Evolutionary conservation across 257 asterid species (phyloP), one percentile per base, ranked within the genome.

Genomic region (Craterostigma plantagineum): DNA sequence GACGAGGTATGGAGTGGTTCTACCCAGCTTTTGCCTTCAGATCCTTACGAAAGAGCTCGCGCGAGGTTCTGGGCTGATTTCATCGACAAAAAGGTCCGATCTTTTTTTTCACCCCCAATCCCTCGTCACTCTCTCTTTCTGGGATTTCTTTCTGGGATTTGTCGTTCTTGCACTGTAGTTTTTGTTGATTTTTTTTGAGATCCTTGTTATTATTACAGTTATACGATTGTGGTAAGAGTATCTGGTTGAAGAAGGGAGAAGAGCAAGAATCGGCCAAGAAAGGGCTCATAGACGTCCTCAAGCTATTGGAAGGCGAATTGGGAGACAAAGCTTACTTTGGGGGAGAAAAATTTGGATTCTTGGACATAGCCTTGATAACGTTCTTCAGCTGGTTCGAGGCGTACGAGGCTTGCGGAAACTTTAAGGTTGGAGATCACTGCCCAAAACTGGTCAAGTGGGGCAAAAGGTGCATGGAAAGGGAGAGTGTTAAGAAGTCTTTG

Each of bases 311-410:
- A 34, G 65, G 62, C 18, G 58, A 53, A 35, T 49, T 75, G 35
- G 72, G 79, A 10, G 71, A 67, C 3, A 43, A 64, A 37, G 45
- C 66, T 9, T 68, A 54, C 43, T 71, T 76, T 50, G 87, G 86
- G 2, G 80, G 77, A 7, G 64, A 65, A 14, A 47, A 10, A 0
- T 39, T 75, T 17, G 85, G 80, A 0, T 58, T 27, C 1, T 9
- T 61, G 0, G 81, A 72, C 17, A 17, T 68, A 14, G 65, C 63
- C 43, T 27, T 75, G 2, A 33, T 75, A 1, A 8, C 53, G 7
- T 54, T 45, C 48, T 33, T 38, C 38, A 7, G 35, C 9, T 59
- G 70, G 63, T 76, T 72, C 39, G 13, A 53, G 35, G 51, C 73
- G 16, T 63, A 59, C 18, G 79, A 69, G 33, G 48, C 42, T 8